Percentiles rank a stretch among this genome's conserved stretches.
These are phyloP conservation scores for Colletotrichum cereale DNA, from an alignment of 2,329 filamentous ascomycete genomes.

Conservation along the genomic window DNA sequence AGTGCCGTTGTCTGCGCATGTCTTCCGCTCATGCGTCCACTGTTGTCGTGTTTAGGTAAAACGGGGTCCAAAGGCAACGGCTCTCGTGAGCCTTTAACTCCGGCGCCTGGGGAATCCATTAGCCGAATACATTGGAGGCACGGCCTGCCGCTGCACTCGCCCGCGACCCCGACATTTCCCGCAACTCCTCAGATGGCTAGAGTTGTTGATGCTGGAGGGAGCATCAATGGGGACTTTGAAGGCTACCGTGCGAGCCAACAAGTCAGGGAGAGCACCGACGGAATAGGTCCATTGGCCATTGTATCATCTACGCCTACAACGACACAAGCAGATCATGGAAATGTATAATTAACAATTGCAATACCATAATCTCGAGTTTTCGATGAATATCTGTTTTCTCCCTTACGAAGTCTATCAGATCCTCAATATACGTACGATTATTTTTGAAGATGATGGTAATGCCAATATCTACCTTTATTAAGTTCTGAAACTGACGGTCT, in stretches of 20 bases:
- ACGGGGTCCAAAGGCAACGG: not conserved
- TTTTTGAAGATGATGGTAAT: not conserved
- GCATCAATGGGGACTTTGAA: not conserved
- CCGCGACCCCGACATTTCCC: not conserved
- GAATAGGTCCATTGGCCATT: not conserved
- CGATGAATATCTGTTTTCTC: not conserved
- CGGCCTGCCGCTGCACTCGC: not conserved
- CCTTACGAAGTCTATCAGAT: not conserved
- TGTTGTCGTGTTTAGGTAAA: not conserved
- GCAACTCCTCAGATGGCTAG: not conserved
- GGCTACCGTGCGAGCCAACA: not conserved
- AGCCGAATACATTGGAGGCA: not conserved
- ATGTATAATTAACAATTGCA: not conserved
- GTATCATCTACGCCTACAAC: not conserved
- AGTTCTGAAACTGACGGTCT: no score
- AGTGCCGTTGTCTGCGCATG: conserved; percentile 14
- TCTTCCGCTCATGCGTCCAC: conserved; percentile 15
- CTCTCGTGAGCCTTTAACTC: not conserved
- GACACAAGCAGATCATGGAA: not conserved
- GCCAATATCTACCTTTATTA: not conserved
- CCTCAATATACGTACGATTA: no score
- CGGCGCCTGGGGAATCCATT: not conserved
- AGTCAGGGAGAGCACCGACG: not conserved
- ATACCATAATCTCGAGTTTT: not conserved
- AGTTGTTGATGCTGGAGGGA: no score